A percentile compares a stretch with the other conserved stretches of the same genome.
Evolutionary conservation across 495 filamentous ascomycete genomes (phyloP).

Genomic region (Cladorrhinum samala): DNA sequence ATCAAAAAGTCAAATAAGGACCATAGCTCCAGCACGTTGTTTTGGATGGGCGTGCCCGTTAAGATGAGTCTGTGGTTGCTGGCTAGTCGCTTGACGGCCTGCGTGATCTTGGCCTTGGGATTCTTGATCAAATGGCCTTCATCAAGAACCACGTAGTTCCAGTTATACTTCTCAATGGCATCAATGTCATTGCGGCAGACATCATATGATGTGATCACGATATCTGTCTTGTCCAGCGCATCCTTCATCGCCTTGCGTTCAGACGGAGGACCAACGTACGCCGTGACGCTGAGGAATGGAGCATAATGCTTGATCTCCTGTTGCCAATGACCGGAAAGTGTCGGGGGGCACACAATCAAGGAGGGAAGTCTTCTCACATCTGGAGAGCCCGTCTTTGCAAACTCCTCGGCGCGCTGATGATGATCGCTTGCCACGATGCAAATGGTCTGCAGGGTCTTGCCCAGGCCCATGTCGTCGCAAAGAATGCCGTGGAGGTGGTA

Average conservation of each 20-base stretch:
- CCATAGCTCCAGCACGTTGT: constrained; percentile 95
- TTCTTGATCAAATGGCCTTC: constrained; percentile 99
- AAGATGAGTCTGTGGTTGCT: constrained; percentile 95
- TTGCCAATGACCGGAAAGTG: constrained; percentile 97
- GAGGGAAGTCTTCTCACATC: constrained; percentile 80
- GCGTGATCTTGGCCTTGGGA: constrained; percentile 84
- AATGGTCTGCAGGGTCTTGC: constrained; percentile 93
- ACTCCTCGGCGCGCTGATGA: constrained; percentile 87
- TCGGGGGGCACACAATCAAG: constrained; percentile 91
- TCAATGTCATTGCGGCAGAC: constrained; percentile 93
- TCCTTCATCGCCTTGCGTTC: constrained; percentile 66
- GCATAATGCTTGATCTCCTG: constrained; percentile 94
- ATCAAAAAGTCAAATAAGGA: constrained; percentile 97
- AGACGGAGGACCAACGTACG: constrained; percentile 82
- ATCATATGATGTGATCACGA: constrained; percentile 96
- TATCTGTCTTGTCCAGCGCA: constrained; percentile 67
- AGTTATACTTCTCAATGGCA: constrained; percentile 71
- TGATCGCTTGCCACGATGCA: constrained; percentile 98
- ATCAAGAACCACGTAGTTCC: constrained; percentile 97
- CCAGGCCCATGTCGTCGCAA: constrained; percentile 98
- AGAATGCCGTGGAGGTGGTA: constrained; percentile 97
- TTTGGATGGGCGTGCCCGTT: constrained; percentile 96
- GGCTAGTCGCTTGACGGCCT: constrained; percentile 78
- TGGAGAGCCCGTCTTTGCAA: constrained; percentile 63
- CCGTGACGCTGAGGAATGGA: constrained; percentile 80